Percentiles rank a stretch among this genome's conserved stretches.
phyloP scores from a whole-genome alignment of 2,329 filamentous ascomycete genomes.

The Gliomastix tumulicola region DNA sequence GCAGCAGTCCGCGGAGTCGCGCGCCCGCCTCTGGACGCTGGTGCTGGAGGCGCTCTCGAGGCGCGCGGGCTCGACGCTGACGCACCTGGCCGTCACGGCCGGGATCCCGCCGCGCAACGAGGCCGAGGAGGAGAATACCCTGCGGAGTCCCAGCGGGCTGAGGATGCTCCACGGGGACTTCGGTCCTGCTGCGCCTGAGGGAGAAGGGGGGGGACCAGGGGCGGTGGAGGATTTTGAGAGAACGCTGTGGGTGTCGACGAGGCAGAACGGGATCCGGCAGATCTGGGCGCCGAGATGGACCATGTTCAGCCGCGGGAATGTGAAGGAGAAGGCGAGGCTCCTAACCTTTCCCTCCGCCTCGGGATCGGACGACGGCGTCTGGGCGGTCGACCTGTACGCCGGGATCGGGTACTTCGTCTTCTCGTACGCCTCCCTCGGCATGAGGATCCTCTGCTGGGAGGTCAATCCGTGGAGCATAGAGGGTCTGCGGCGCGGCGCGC shows the following conservation, averaged over 20 bases:
- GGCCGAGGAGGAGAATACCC: constrained; percentile 50
- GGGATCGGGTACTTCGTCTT: constrained; percentile 95
- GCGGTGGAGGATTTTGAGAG: constrained; percentile 46
- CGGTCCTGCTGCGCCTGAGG: constrained; percentile 35
- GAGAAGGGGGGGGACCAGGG: background rate
- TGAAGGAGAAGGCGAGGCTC: constrained; percentile 79
- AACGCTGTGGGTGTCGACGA: constrained; percentile 73
- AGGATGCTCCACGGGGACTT: constrained; percentile 69
- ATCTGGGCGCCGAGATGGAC: constrained; percentile 85
- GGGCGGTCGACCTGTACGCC: constrained; percentile 77
- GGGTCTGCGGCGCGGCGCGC: constrained; percentile 69
- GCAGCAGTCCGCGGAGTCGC: constrained; percentile 8
- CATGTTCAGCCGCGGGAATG: constrained; percentile 90
- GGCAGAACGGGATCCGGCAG: constrained; percentile 75
- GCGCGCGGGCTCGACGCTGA: constrained; percentile 30
- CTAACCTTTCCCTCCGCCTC: constrained; percentile 36
- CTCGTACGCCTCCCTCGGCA: constrained; percentile 65
- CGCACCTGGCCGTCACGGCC: constrained; percentile 54
- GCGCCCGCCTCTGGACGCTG: constrained; percentile 34
- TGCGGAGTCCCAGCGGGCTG: constrained; percentile 67
- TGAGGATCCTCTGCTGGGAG: constrained; percentile 80
- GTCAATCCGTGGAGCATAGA: constrained; percentile 85
- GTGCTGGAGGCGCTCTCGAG: constrained; percentile 40
- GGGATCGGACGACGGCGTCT: constrained; percentile 22
- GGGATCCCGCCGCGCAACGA: constrained; percentile 46